Percentiles rank a stretch among this genome's conserved stretches.
Conservation (phyloP, 192 early-diverging fungal genomes). For the Paraglomus brasilianum region DNA sequence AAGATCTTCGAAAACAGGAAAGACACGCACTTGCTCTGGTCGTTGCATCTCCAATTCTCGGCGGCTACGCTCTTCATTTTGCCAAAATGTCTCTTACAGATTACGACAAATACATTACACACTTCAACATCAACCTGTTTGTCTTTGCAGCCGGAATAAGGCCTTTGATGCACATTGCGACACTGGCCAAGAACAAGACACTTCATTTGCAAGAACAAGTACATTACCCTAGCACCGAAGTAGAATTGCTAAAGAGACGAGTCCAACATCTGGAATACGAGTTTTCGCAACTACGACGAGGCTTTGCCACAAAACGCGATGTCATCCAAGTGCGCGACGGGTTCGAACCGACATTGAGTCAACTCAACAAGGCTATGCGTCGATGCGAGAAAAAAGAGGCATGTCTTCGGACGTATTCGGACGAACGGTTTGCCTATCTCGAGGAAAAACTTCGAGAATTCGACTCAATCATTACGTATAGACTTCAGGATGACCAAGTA, state of each 20-base stretch:
- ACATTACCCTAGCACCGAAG: conserved; percentile 48
- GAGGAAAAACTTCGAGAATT: conserved; percentile 57
- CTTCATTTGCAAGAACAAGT: conserved; percentile 54
- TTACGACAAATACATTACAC: conserved; percentile 54
- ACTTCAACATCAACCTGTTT: conserved; percentile 57
- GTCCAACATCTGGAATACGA: conserved; percentile 54
- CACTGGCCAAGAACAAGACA: conserved; percentile 49
- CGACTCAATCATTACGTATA: conserved; percentile 49
- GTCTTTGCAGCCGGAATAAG: conserved; percentile 55
- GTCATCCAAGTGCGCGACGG: conserved; percentile 48
- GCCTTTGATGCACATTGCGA: conserved; percentile 52
- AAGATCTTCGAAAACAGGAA: conserved; percentile 52
- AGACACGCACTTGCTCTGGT: conserved; percentile 49
- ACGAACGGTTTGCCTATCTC: conserved; percentile 50
- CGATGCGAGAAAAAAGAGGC: conserved; percentile 58
- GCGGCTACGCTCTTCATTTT: conserved; percentile 54
- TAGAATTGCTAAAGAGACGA: conserved; percentile 46
- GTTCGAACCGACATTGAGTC: conserved; percentile 52
- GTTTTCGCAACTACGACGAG: conserved; percentile 45
- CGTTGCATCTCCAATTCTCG: conserved; percentile 50
- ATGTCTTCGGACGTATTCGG: conserved; percentile 49
- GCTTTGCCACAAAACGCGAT: conserved; percentile 57
- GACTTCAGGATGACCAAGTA: conserved; percentile 53
- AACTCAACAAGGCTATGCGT: conserved; percentile 52
- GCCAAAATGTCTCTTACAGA: conserved; percentile 51